A percentile compares a stretch with the other conserved stretches of the same genome.
phyloP scores from a whole-genome alignment of 2,329 filamentous ascomycete species.

The Microdochium paspali region DNA sequence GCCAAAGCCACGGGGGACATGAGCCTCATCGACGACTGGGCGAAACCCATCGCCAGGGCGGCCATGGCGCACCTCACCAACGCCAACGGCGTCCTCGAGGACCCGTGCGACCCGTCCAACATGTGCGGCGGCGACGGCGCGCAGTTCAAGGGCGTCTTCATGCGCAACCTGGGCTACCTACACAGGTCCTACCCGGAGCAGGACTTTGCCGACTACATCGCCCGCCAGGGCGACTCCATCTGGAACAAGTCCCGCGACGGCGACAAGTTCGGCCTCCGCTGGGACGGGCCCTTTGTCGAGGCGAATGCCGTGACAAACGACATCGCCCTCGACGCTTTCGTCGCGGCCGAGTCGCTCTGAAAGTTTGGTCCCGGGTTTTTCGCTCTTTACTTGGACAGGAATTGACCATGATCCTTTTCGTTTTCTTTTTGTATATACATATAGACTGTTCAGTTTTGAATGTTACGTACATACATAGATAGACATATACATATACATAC shows the following conservation, averaged over 20 bases:
- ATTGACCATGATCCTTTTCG: too few relatives aligned
- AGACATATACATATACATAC: too few relatives aligned
- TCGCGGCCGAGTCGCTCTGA: constrained; percentile 10
- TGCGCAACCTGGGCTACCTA: constrained; percentile 51
- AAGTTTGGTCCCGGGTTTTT: background rate
- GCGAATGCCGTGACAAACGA: constrained; percentile 17
- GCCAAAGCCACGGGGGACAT: constrained; percentile 26
- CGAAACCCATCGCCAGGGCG: constrained; percentile 37
- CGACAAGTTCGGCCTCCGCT: constrained; percentile 17
- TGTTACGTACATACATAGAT: too few relatives aligned
- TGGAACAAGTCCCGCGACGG: constrained; percentile 22
- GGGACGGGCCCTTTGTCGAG: constrained; percentile 17
- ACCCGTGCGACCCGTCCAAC: constrained; percentile 39
- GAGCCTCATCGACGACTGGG: constrained; percentile 27
- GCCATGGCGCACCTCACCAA: constrained; percentile 33
- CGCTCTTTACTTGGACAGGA: too few relatives aligned
- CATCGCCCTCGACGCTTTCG: constrained; percentile 18
- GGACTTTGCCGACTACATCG: constrained; percentile 26
- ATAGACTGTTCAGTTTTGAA: too few relatives aligned
- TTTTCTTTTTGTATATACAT: too few relatives aligned
- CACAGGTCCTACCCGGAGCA: constrained; percentile 35
- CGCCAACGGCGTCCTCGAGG: constrained; percentile 37
- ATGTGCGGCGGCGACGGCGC: constrained; percentile 37
- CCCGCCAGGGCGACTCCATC: constrained; percentile 23
- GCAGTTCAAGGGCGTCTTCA: constrained; percentile 65